Evolutionary conservation across 331 rosid species (phyloP).

Genomic region (Telfairia occidentalis): DNA sequence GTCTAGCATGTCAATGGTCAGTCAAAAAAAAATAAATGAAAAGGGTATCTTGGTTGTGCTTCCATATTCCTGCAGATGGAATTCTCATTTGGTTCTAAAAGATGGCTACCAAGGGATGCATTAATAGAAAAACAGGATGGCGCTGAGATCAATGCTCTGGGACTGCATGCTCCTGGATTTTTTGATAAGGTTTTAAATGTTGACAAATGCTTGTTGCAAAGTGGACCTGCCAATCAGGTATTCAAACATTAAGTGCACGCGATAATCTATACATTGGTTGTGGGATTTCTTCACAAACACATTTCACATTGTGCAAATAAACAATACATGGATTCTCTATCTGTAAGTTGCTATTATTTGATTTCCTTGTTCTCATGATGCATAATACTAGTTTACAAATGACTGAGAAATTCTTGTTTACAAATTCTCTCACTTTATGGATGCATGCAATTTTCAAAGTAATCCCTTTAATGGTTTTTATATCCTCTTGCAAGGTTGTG

Average conservation of each 20-base stretch:
- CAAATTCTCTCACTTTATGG: not conserved
- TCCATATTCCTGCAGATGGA: conserved; percentile 60
- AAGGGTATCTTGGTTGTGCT: not conserved
- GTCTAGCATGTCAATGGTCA: not conserved
- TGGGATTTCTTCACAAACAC: not conserved
- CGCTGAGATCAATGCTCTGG: conserved; percentile 23
- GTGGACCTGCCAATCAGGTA: conserved; percentile 73
- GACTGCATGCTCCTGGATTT: conserved; percentile 35
- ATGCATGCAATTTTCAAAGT: not conserved
- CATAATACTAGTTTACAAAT: not conserved
- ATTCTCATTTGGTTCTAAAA: conserved; percentile 72
- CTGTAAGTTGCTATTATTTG: not conserved
- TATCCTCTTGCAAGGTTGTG: not conserved
- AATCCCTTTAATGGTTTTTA: not conserved
- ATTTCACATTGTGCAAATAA: not conserved
- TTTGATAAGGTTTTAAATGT: conserved; percentile 70
- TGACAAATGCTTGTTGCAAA: conserved; percentile 78
- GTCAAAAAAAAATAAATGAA: not conserved
- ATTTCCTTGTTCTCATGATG: not conserved
- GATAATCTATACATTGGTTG: conserved; percentile 1
- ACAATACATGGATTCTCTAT: not conserved
- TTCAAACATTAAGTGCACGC: conserved; percentile 4
- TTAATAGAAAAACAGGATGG: conserved; percentile 34
- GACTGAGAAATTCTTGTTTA: not conserved
- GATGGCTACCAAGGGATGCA: conserved; percentile 59